Conservation (phyloP, 2,329 filamentous ascomycete species). For the Pseudocercospora eumusae region DNA sequence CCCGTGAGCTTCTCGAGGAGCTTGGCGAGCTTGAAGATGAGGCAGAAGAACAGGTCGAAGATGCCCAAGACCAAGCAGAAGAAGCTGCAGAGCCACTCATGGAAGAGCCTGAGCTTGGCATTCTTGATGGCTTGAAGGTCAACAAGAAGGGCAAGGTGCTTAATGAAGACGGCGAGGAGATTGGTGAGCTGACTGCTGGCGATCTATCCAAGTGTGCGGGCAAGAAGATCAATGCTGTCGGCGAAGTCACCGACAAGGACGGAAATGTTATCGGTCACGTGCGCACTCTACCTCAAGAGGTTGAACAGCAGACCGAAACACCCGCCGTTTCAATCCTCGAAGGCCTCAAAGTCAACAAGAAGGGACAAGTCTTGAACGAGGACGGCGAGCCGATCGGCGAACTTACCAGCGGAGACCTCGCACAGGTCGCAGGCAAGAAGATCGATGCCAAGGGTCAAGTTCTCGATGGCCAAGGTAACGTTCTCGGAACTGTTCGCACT, state of each 20-base stretch:
- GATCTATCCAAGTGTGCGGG: constrained; percentile 63
- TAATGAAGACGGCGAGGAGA: constrained; percentile 55
- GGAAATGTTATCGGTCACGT: constrained; percentile 65
- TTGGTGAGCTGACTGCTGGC: constrained; percentile 58
- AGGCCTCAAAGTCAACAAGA: constrained; percentile 61
- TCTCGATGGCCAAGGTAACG: constrained; percentile 61
- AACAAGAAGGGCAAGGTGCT: constrained; percentile 60
- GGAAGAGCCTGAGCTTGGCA: constrained; percentile 45
- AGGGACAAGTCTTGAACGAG: constrained; percentile 55
- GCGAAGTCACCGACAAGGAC: constrained; percentile 64
- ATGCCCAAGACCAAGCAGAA: constrained; percentile 15
- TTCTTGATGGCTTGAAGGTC: constrained; percentile 57
- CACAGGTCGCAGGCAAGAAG: constrained; percentile 65
- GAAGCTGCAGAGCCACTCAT: constrained; percentile 31
- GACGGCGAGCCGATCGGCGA: constrained; percentile 57
- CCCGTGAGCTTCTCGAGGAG: constrained; percentile 52
- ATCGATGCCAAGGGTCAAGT: constrained; percentile 65
- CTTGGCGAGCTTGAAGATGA: constrained; percentile 47
- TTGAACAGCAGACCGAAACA: constrained; percentile 38
- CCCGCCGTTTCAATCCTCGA: constrained; percentile 50
- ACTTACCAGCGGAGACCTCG: constrained; percentile 58
- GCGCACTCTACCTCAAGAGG: constrained; percentile 51
- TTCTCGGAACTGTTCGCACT: constrained; percentile 60
- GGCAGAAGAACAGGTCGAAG: constrained; percentile 31
- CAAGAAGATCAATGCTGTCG: constrained; percentile 65